These are phyloP conservation scores for Cytospora schulzeri DNA, from an alignment of 2,329 filamentous ascomycete species.

Conservation along the genomic window DNA sequence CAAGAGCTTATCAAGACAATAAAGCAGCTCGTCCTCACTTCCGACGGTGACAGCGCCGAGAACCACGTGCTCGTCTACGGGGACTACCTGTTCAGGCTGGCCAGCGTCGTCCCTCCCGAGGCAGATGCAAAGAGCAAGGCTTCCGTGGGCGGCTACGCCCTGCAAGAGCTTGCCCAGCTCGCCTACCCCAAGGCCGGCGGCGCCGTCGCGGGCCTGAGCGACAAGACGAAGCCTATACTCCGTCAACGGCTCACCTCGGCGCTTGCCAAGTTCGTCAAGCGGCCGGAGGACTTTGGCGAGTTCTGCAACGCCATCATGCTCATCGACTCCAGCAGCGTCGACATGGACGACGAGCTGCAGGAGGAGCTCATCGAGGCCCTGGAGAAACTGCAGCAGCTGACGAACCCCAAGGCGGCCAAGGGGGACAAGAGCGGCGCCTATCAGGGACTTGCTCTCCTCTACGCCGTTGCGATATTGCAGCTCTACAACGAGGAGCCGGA, in stretches of 20 bases:
- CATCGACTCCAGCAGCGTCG: slow-evolving; percentile 51
- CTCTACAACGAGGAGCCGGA: slow-evolving; percentile 89
- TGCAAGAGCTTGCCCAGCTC: slow-evolving; percentile 57
- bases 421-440: slow-evolving; percentile 43
- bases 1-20: slow-evolving; percentile 20
- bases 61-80: slow-evolving; percentile 53
- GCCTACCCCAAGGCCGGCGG: slow-evolving; percentile 55
- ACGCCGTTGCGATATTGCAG: slow-evolving; percentile 82
- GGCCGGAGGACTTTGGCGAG: slow-evolving; percentile 53
- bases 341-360: slow-evolving; percentile 58
- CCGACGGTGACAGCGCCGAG: slow-evolving; percentile 30
- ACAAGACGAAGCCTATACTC: slow-evolving; percentile 56
- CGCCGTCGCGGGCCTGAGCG: slow-evolving; percentile 48
- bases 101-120: slow-evolving; percentile 42
- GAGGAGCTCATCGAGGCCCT: slow-evolving; percentile 55
- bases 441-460: slow-evolving; percentile 77
- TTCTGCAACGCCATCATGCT: slow-evolving; percentile 58
- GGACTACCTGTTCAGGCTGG: slow-evolving; percentile 56
- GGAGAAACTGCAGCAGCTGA: slow-evolving; percentile 54
- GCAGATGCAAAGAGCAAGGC: slow-evolving; percentile 35
- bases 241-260: slow-evolving; percentile 60
- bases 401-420: slow-evolving; percentile 43
- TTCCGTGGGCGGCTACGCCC: slow-evolving; percentile 45
- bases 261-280: slow-evolving; percentile 59
- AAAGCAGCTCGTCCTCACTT: slow-evolving; percentile 33